Base-by-base conservation (phyloP, 2,329 filamentous ascomycete species). In the Cytospora piceae region DNA sequence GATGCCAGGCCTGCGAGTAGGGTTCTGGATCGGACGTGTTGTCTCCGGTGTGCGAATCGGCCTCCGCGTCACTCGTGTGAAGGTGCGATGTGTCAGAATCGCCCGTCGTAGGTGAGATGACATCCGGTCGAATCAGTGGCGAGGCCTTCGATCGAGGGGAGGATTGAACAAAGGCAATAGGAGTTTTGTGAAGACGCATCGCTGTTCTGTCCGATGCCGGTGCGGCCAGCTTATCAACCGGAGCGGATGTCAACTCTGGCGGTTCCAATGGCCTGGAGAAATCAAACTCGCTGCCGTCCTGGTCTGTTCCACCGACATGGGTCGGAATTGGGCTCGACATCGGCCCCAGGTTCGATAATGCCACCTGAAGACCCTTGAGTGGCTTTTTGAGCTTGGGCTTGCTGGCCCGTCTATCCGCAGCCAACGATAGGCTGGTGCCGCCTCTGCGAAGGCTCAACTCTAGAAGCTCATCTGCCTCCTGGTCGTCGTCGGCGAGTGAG, bases 401-500 rank as follows among this genome's bases (percentile, higher is more conserved):
- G 51, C 61, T 61, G 3, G 57, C 54, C 20, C 22, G 12, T 27
- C 56, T 56, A 32, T 51, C 54, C 17, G 61, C 54, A 14, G 53
- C 55, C 4, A 37, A 37, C 29, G 58, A 66, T 22, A 55, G 29
- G 29, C 27, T 53, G 2, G 51, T 46, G 27, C 63, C 58, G 11
- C 58, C 56, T 14, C 67, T 54, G n/a, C 69, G 63, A 27, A 69
- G 29, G n/a, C 61, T 67, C 34, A 75, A 59, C 52, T 73, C 72
- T 1, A 73, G 51, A 42, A 68, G 64, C 31, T 73, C 71, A 17
- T 73, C 73, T n/a, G 69, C 70, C 14, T 74, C 73, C 6, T 70
- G 70, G 22, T 71, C 70, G 17, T 74, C 73, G 9, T 76, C 74
- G 15, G 72, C 82, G 5, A 82, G 69, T 3, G 73, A 76, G 20